Percentiles rank a stretch among this genome's conserved stretches.
Conservation (phyloP, 192 early-diverging fungal species). For the Funneliformis geosporum region DNA sequence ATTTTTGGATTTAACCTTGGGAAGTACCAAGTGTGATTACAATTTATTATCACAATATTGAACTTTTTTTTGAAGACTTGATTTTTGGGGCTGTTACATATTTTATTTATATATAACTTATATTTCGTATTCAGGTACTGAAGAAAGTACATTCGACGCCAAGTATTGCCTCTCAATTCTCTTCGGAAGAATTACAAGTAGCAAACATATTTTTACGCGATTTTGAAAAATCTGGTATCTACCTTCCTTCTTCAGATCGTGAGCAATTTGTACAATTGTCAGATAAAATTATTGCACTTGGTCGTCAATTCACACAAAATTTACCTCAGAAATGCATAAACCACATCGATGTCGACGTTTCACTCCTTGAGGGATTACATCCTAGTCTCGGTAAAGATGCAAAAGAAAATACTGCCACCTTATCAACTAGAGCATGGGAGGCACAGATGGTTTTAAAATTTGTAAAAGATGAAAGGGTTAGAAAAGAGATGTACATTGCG, state of each 20-base stretch:
- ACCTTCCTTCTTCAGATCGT: constrained; percentile 69
- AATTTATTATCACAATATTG: background rate
- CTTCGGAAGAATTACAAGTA: constrained; percentile 69
- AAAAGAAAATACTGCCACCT: constrained; percentile 47
- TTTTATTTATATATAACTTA: background rate
- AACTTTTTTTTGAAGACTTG: background rate
- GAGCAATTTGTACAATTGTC: constrained; percentile 79
- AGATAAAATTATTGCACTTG: constrained; percentile 75
- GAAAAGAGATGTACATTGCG: constrained; percentile 72
- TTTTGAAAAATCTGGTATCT: constrained; percentile 95
- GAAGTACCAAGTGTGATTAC: background rate
- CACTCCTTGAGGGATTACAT: constrained; percentile 43
- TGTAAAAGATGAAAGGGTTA: constrained; percentile 62
- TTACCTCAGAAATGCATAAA: constrained; percentile 40
- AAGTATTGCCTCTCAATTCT: constrained; percentile 54
- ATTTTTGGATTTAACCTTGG: background rate
- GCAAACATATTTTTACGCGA: constrained; percentile 84
- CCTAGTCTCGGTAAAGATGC: constrained; percentile 35
- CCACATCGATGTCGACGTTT: constrained; percentile 43
- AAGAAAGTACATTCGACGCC: constrained; percentile 64
- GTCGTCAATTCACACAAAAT: constrained; percentile 70
- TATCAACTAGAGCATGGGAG: constrained; percentile 61
- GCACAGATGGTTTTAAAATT: constrained; percentile 65
- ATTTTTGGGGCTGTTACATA: background rate
- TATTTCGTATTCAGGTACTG: constrained; percentile 54